Evolutionary conservation across 192 early-diverging fungal genomes (phyloP).

Genomic region (Powellomyces hirtus): DNA sequence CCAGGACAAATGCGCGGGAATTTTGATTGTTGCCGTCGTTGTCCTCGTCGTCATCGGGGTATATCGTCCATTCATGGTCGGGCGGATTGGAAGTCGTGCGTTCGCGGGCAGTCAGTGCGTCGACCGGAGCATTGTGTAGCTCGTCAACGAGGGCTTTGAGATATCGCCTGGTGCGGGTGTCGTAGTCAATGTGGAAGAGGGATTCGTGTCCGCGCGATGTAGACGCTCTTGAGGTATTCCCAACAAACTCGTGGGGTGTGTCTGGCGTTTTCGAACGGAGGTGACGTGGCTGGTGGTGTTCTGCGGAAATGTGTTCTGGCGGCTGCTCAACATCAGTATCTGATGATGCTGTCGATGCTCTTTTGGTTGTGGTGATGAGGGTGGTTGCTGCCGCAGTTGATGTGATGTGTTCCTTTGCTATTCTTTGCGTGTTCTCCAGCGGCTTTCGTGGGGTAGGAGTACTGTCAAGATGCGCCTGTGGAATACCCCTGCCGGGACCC

Average conservation of each 20-base stretch:
- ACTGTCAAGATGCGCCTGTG: not conserved
- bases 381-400: not conserved
- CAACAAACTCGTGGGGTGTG: not conserved
- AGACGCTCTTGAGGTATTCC: not conserved
- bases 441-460: not conserved
- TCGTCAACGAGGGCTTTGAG: slow-evolving; percentile 18
- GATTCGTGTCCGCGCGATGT: not conserved
- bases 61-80: not conserved
- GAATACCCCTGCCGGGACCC: no score
- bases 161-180: slow-evolving; percentile 11
- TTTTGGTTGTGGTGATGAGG: no score
- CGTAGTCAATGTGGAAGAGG: slow-evolving; percentile 28
- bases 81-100: not conserved
- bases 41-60: not conserved
- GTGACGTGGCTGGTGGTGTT: not conserved
- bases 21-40: no score
- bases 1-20: no score
- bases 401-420: not conserved
- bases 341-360: no score
- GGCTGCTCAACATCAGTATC: no score
- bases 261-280: not conserved
- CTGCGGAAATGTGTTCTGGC: not conserved
- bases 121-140: not conserved
- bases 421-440: not conserved
- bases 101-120: not conserved